Base-by-base conservation (phyloP, 2,329 filamentous ascomycete species). In the Aspergillus flavus region DNA sequence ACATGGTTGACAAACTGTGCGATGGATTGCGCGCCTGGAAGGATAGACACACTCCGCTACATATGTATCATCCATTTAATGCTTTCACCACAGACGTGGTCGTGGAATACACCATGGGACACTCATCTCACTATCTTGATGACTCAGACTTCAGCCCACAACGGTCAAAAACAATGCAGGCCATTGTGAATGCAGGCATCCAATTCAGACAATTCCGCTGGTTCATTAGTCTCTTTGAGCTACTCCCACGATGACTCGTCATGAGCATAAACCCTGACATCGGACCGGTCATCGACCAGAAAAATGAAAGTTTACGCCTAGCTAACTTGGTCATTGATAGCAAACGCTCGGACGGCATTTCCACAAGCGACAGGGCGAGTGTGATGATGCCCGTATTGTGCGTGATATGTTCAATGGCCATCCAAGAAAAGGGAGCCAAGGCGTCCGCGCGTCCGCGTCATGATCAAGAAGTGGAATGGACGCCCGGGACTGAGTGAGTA, bases 61-160 rank as follows among this genome's bases (percentile, higher is more conserved):
- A 67, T 30, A 61, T 71, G 36, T 67, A 73, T 41, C 64, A 74
- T 61, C 71, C 77, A 0, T 80, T 79, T 57, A 78, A 75, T 26
- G 80, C 79, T 23, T 73, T 79, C 53, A 79, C 79, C 2, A 80
- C 80, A 36, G 81, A 83, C 36, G 76, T 83, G 52, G 80, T 84
- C 65, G 81, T 80, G 63, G 74, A 80, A 58, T 82, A 82, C 62
- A 71, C 71, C n/a, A 71, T 76, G 68, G 70, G 71, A n/a, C 59
- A 68, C 16, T 68, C 67, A 1, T 76, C 71, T 50, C 64, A 73
- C 58, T 76, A 75, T 66, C 68, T 78, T 10, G 73, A 76, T 30
- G 66, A 69, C 9, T 67, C 72, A 1, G 72, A 75, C 41, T 77
- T 75, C 28, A 64, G 67, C 19, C 73, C 73, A 6, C 66, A 71